Percentiles rank a stretch among this genome's conserved stretches.
These are phyloP conservation scores for Orobanche coerulescens DNA, from an alignment of 257 asterid genomes.

Conservation along the genomic window DNA sequence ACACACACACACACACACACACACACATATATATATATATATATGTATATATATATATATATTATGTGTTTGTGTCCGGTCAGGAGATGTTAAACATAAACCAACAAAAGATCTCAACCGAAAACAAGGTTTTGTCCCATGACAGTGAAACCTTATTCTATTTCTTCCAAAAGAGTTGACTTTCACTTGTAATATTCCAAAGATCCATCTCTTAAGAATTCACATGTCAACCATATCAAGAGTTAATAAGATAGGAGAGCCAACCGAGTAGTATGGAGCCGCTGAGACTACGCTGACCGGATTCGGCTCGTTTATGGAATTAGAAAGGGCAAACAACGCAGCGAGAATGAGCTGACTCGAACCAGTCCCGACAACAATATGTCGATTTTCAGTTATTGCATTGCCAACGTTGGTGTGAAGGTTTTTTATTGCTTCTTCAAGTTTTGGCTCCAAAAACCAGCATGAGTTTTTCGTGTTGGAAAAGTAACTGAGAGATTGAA, in stretches of 20 bases:
- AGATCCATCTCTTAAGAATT: constrained; percentile 11
- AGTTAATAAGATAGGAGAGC: not conserved
- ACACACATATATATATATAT: no score
- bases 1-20: no score
- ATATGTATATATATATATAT: constrained; percentile 27
- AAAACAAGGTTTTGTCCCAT: constrained; percentile 30
- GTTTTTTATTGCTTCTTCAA: constrained; percentile 49
- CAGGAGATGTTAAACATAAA: constrained; percentile 26
- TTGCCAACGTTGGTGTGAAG: constrained; percentile 55
- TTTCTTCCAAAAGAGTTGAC: constrained; percentile 22
- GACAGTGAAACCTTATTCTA: constrained; percentile 5
- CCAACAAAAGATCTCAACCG: constrained; percentile 30
- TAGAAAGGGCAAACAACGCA: constrained; percentile 53
- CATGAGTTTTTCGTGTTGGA: constrained; percentile 37
- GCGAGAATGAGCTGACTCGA: constrained; percentile 82
- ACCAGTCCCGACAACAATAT: constrained; percentile 66
- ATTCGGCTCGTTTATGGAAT: constrained; percentile 25
- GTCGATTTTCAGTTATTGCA: constrained; percentile 42
- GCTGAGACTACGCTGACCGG: constrained; percentile 64
- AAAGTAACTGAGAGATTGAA: constrained; percentile 66
- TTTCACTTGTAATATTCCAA: not conserved
- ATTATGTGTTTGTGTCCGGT: constrained; percentile 25
- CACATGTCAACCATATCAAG: not conserved
- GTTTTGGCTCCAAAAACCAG: constrained; percentile 78
- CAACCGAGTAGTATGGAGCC: constrained; percentile 74